phyloP scores from a whole-genome alignment of 148 eudicot species.

The Gaultheria prostrata region DNA sequence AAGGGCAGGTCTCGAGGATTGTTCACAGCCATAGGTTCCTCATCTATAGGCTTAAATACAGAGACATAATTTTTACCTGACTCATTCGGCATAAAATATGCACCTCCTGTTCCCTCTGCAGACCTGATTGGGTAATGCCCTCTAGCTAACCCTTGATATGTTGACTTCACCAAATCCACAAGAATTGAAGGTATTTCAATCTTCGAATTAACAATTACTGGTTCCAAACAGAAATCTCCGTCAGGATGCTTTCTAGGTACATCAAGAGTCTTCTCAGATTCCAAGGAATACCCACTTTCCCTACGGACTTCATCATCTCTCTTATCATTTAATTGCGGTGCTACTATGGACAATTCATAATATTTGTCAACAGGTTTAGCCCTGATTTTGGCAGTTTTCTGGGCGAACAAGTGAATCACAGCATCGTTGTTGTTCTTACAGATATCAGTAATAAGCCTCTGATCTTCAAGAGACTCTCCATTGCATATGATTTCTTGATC shows the following conservation, averaged over 20 bases:
- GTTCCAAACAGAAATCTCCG: constrained; percentile 47
- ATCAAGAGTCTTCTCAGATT: constrained; percentile 16
- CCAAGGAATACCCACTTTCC: constrained; percentile 18
- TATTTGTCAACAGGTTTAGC: constrained; percentile 60
- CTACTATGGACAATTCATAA: constrained; percentile 69
- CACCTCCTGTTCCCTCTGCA: constrained; percentile 95
- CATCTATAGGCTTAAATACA: constrained; percentile 91
- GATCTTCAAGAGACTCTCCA: constrained; percentile 69
- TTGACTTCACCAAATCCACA: constrained; percentile 45
- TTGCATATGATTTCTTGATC: constrained; percentile 72
- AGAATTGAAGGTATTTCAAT: constrained; percentile 49
- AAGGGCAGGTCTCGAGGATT: constrained; percentile 78
- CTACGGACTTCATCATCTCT: constrained; percentile 22
- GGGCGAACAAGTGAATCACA: constrained; percentile 77
- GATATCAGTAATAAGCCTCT: constrained; percentile 62
- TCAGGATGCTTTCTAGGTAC: constrained; percentile 32
- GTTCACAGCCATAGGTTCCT: constrained; percentile 90
- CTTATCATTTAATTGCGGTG: constrained; percentile 34
- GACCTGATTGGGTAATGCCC: constrained; percentile 73
- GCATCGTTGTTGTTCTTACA: constrained; percentile 57
- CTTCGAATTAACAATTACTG: constrained; percentile 56
- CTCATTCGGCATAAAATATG: constrained; percentile 75
- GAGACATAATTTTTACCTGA: constrained; percentile 64
- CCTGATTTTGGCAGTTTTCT: constrained; percentile 65
- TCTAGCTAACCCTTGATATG: constrained; percentile 52